Conservation (phyloP, 1,284 basidiomycete genomes). For the Cutaneotrichosporon cyanovorans region DNA sequence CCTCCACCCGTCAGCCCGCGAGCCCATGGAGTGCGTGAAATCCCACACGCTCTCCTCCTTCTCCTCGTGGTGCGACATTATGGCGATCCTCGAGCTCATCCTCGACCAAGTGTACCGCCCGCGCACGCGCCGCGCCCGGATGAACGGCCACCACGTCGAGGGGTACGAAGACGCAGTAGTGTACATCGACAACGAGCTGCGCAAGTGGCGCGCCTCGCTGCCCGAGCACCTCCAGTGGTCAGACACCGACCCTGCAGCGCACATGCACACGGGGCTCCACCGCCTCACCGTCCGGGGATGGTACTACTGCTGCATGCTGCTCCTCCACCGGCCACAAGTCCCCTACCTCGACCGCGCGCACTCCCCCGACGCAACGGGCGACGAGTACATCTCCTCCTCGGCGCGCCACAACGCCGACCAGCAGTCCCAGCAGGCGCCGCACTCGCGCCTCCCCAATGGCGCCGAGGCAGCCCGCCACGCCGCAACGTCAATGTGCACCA, state of each 20-base stretch:
- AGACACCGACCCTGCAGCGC: conserved; percentile 10
- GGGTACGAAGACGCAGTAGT: conserved; percentile 16
- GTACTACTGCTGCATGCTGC: conserved; percentile 15
- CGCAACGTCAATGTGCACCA: conserved; percentile 14
- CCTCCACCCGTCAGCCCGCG: conserved; percentile 2
- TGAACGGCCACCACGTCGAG: conserved; percentile 14
- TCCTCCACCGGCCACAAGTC: conserved; percentile 17
- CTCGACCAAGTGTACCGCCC: conserved; percentile 16
- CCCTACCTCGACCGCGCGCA: conserved; percentile 12
- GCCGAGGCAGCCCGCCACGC: conserved; percentile 7
- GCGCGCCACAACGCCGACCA: neutral
- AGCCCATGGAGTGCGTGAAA: conserved; percentile 13
- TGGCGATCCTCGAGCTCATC: conserved; percentile 14
- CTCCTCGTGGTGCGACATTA: conserved; percentile 17
- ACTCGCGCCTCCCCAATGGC: conserved; percentile 8
- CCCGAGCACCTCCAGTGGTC: conserved; percentile 16
- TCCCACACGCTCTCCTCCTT: conserved; percentile 12
- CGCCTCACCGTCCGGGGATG: conserved; percentile 13
- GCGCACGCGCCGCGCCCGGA: conserved; percentile 13
- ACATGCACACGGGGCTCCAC: conserved; percentile 10
- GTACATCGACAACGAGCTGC: conserved; percentile 14
- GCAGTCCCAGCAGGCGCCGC: neutral
- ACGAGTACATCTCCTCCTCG: neutral
- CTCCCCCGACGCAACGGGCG: neutral
- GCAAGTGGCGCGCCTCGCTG: conserved; percentile 10